A percentile compares a stretch with the other conserved stretches of the same genome.
phyloP scores from a whole-genome alignment of 768 basidiomycete species.

The Tricholoma furcatifolium region DNA sequence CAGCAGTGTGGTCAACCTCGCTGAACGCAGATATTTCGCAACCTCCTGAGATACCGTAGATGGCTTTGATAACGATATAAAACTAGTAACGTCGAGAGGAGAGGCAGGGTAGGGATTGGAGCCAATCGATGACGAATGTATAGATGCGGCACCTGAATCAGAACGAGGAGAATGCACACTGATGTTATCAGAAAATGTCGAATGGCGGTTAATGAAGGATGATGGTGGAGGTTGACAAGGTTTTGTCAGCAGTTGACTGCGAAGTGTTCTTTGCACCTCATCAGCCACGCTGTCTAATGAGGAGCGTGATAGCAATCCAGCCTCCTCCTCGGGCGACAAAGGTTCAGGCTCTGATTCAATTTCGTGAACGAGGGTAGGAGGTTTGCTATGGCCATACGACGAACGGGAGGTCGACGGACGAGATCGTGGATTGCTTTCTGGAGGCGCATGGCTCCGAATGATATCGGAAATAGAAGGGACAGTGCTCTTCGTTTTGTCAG shows the following conservation, averaged over 20 bases:
- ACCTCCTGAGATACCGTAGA: constrained; percentile 64
- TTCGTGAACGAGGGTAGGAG: constrained; percentile 47
- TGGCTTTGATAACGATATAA: constrained; percentile 42
- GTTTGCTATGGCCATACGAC: constrained; percentile 46
- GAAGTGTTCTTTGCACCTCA: constrained; percentile 72
- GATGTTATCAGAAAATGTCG: constrained; percentile 54
- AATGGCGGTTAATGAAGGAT: constrained; percentile 47
- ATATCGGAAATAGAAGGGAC: constrained; percentile 88
- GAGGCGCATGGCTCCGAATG: constrained; percentile 77
- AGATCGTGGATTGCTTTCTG: constrained; percentile 47
- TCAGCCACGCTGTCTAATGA: constrained; percentile 87
- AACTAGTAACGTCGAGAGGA: constrained; percentile 40
- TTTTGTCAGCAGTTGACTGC: constrained; percentile 49
- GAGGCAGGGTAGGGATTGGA: constrained; percentile 47
- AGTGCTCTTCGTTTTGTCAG: constrained; percentile 43
- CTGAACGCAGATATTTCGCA: constrained; percentile 85
- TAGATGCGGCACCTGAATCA: constrained; percentile 50
- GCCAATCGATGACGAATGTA: constrained; percentile 49
- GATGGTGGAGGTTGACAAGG: constrained; percentile 37
- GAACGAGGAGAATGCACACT: constrained; percentile 56
- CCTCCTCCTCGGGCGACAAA: constrained; percentile 53
- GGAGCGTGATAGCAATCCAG: constrained; percentile 71
- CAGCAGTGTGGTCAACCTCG: constrained; percentile 79
- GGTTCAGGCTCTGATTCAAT: constrained; percentile 53
- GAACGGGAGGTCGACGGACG: constrained; percentile 43